Evolutionary conservation across 2,329 filamentous ascomycete genomes (phyloP), one percentile per base, ranked within the genome.

Genomic region (Simplicillium sp.): DNA sequence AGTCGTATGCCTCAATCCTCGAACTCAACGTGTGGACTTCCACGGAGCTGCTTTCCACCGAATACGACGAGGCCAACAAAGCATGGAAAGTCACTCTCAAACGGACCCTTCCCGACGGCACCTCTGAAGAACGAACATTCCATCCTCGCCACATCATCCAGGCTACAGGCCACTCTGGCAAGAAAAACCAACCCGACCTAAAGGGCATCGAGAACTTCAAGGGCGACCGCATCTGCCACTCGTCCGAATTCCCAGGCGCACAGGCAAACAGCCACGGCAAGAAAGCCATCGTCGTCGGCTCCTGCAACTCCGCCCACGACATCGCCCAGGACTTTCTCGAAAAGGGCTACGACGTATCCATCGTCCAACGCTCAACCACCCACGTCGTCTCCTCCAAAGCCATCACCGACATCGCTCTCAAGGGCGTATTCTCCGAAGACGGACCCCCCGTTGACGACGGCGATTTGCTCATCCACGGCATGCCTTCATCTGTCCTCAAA

Each of bases 321-420:
- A 84, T 84, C 41, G 73, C 77, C 1, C 80, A 84, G 42, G 77
- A 84, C 46, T 84, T 71, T 49, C 68, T 73, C 29, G 79, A 84
- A 49, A 75, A 77, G 37, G 82, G 82, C 0, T 80, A 79, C 46
- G 64, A 75, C 3, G 73, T 85, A 2, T 86, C 82, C 0, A 80
- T 87, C 56, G 69, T 87, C 0, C 83, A 87, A 57, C 71, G 82
- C 4, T 77, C 73, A 1, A 74, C 70, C 7, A 85, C 83, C 0
- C 75, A 72, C 41, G 78, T 87, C 3, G 65, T 84, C 0, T 73
- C 76, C 0, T 76, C 73, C 7, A 57, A 68, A 11, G 64, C 70
- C 2, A 67, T 76, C 6, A 61, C 67, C 2, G 65, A 76, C 0
- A 68, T 80, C 16, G 60, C 65, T 2, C 57, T 84, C 6, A 70